These are phyloP conservation scores for Penicillium cosmopolitanum DNA, from an alignment of 495 filamentous ascomycete genomes.

Conservation along the genomic window DNA sequence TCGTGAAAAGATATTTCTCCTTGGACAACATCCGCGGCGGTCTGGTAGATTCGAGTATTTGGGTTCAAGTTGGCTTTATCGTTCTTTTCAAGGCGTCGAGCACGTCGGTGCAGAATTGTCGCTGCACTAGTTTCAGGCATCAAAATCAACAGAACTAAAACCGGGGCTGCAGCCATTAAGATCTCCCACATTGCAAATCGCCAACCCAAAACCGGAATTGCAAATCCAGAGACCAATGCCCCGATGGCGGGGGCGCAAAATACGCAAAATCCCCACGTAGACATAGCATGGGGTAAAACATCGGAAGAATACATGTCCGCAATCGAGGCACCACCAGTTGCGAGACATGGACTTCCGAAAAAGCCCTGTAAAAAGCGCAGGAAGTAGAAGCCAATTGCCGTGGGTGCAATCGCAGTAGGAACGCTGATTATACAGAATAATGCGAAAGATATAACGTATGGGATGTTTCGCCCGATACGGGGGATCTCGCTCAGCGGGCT, in stretches of 20 bases:
- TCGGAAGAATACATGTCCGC: conserved; percentile 27
- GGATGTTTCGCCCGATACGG: conserved; percentile 47
- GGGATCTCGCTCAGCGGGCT: conserved; percentile 54
- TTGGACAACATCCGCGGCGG: conserved; percentile 36
- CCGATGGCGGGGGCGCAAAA: conserved; percentile 46
- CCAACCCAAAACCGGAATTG: conserved; percentile 43
- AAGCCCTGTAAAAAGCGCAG: conserved; percentile 58
- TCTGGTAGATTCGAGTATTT: conserved; percentile 16
- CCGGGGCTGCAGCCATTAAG: conserved; percentile 45
- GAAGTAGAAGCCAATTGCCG: conserved; percentile 20
- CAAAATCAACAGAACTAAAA: conserved; percentile 50
- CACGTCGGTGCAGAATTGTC: conserved; percentile 57
- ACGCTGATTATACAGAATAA: conserved; percentile 52
- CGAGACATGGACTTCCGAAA: conserved; percentile 54
- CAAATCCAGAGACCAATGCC: conserved; percentile 42
- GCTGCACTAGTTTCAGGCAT: conserved; percentile 55
- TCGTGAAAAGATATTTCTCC: conserved; percentile 29
- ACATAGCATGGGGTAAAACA: conserved; percentile 13
- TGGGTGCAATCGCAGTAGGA: conserved; percentile 37
- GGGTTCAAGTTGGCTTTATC: conserved; percentile 7
- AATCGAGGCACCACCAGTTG: conserved; percentile 38
- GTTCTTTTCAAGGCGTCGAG: conserved; percentile 44
- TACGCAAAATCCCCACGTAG: conserved; percentile 33
- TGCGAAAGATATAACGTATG: conserved; percentile 52
- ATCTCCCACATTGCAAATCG: conserved; percentile 50